phyloP scores from a whole-genome alignment of 2,329 filamentous ascomycete genomes.

The Fonsecaea nubica region DNA sequence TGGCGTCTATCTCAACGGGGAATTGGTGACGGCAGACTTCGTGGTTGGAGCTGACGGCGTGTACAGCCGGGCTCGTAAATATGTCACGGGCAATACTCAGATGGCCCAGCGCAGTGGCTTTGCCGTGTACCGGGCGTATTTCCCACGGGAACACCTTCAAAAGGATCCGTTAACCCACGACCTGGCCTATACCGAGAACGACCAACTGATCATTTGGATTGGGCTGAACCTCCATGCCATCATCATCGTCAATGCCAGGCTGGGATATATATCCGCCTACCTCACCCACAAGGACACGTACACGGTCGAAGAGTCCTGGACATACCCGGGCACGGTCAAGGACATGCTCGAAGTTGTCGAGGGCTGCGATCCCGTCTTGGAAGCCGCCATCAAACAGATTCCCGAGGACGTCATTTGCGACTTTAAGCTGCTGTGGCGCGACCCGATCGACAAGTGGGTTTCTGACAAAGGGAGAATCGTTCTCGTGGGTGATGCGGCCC shows the following conservation, averaged over 20 bases:
- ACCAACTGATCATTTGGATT: conserved; percentile 49
- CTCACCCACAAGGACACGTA: conserved; percentile 51
- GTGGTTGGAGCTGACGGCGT: conserved; percentile 41
- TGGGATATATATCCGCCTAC: background rate
- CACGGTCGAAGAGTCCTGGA: conserved; percentile 63
- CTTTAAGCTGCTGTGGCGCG: conserved; percentile 42
- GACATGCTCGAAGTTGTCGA: conserved; percentile 59
- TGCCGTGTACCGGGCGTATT: conserved; percentile 29
- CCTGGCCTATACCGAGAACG: background rate
- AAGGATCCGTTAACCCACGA: background rate
- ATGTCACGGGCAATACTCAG: conserved; percentile 50
- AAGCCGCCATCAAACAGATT: conserved; percentile 31
- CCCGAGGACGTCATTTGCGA: conserved; percentile 41
- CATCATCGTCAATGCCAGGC: conserved; percentile 49
- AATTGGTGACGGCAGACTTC: conserved; percentile 45
- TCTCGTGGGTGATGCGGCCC: conserved; percentile 25
- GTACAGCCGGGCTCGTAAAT: conserved; percentile 42
- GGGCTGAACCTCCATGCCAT: conserved; percentile 59
- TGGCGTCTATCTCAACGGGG: conserved; percentile 43
- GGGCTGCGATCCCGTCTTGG: conserved; percentile 54
- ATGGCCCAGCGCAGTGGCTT: conserved; percentile 43
- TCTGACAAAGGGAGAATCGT: conserved; percentile 39
- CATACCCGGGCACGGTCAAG: conserved; percentile 58
- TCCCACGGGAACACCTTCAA: background rate
- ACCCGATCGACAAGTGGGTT: conserved; percentile 22